Evolutionary conservation across 768 basidiomycete genomes (phyloP).

Genomic region (Kwoniella dejecticola): DNA sequence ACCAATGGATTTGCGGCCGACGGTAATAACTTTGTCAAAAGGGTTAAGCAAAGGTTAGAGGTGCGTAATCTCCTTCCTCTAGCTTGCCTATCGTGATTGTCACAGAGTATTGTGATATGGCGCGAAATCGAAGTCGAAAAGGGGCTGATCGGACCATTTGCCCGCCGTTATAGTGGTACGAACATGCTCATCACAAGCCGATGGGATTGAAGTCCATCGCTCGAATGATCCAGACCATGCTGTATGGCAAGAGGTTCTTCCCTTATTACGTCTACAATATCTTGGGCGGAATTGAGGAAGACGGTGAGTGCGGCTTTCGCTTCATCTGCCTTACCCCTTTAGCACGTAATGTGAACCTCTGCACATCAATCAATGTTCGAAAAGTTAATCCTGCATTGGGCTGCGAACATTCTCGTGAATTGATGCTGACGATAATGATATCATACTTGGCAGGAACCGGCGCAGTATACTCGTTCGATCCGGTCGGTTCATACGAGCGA

Average conservation of each 20-base stretch:
- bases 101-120: too few relatives aligned
- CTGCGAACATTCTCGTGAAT: too few relatives aligned
- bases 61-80: constrained; percentile 60
- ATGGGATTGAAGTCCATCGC: constrained; percentile 97
- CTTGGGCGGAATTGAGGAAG: constrained; percentile 92
- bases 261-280: constrained; percentile 98
- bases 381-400: too few relatives aligned
- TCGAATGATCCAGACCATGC: constrained; percentile 97
- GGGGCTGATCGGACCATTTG: too few relatives aligned
- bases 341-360: not conserved
- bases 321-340: not conserved
- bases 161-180: constrained; percentile 76
- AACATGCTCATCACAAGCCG: constrained; percentile 93
- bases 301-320: constrained; percentile 74
- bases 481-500: constrained; percentile 96
- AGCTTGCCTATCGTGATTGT: too few relatives aligned
- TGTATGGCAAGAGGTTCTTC: constrained; percentile 94
- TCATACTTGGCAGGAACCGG: constrained; percentile 78
- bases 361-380: too few relatives aligned
- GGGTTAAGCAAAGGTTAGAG: constrained; percentile 91
- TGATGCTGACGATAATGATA: too few relatives aligned
- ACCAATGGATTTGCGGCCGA: constrained; percentile 98
- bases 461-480: constrained; percentile 99
- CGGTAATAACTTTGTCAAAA: constrained; percentile 96
- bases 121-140: too few relatives aligned